phyloP scores from a whole-genome alignment of 805 yeast genomes.

The Teunomyces pallodes region DNA sequence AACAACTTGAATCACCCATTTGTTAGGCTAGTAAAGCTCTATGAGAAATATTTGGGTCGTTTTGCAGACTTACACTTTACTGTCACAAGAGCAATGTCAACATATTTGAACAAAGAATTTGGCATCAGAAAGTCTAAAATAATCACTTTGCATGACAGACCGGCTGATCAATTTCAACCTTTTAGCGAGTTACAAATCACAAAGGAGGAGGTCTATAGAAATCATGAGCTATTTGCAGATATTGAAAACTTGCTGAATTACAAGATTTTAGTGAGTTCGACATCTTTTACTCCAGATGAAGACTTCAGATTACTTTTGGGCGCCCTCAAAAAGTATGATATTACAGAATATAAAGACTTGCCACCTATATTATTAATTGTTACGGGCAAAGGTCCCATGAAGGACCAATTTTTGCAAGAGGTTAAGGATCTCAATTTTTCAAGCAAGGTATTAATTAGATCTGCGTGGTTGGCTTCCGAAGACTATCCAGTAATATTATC shows the following conservation, averaged over 20 bases:
- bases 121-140: conserved; percentile 46
- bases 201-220: conserved; percentile 23
- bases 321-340: conserved; percentile 63
- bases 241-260: conserved; percentile 34
- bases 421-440: conserved; percentile 47
- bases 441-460: conserved; percentile 52
- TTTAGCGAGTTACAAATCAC: conserved; percentile 29
- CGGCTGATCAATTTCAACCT: conserved; percentile 67
- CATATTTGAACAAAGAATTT: conserved; percentile 56
- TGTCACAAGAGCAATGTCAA: conserved; percentile 74
- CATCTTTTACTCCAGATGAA: conserved; percentile 96
- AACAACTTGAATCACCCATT: conserved; percentile 54
- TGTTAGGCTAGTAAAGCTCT: conserved; percentile 55
- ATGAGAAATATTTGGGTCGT: conserved; percentile 63
- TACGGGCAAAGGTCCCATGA: conserved; percentile 96
- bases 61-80: conserved; percentile 72
- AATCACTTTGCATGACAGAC: conserved; percentile 79
- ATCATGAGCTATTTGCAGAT: conserved; percentile 26
- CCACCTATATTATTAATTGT: conserved; percentile 66
- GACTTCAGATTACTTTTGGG: conserved; percentile 69
- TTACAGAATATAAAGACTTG: conserved; percentile 14
- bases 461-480: conserved; percentile 74
- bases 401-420: conserved; percentile 45
- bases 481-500: conserved; percentile 78
- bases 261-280: conserved; percentile 76